Evolutionary conservation across 805 yeast genomes (phyloP).

Genomic region (Saccharomycopsis oosterbeekiorum): DNA sequence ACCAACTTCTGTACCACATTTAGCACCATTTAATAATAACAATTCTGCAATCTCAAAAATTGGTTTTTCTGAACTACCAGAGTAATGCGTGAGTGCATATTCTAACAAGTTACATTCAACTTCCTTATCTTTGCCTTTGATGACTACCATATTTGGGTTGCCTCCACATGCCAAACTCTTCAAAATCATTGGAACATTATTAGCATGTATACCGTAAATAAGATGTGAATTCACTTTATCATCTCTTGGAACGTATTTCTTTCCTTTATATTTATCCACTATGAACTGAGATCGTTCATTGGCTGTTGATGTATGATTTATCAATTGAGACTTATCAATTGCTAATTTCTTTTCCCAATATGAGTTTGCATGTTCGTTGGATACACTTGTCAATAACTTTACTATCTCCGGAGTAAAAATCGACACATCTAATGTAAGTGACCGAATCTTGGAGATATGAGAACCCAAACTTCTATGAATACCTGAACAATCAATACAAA

Average conservation of each 20-base stretch:
- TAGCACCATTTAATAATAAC: slow-evolving; percentile 46
- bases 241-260: slow-evolving; percentile 32
- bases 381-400: slow-evolving; percentile 42
- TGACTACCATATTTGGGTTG: slow-evolving; percentile 34
- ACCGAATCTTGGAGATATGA: slow-evolving; percentile 67
- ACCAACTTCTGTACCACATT: slow-evolving; percentile 30
- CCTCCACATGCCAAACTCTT: slow-evolving; percentile 39
- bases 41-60: slow-evolving; percentile 47
- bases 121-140: slow-evolving; percentile 23
- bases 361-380: slow-evolving; percentile 46
- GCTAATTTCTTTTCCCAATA: slow-evolving; percentile 44
- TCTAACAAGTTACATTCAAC: slow-evolving; percentile 30
- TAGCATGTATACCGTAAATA: slow-evolving; percentile 43
- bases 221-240: slow-evolving; percentile 28
- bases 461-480: slow-evolving; percentile 83
- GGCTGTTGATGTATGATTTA: slow-evolving; percentile 29
- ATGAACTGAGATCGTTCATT: slow-evolving; percentile 50
- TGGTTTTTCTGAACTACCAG: slow-evolving; percentile 24
- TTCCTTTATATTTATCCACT: slow-evolving; percentile 51
- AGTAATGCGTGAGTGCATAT: slow-evolving; percentile 43
- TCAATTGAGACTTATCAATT: slow-evolving; percentile 20
- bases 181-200: slow-evolving; percentile 36
- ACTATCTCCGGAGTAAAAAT: slow-evolving; percentile 50
- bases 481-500: slow-evolving; percentile 82
- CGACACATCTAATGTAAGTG: slow-evolving; percentile 59